phyloP scores from a whole-genome alignment of 768 basidiomycete species.

The Boletus sp. region DNA sequence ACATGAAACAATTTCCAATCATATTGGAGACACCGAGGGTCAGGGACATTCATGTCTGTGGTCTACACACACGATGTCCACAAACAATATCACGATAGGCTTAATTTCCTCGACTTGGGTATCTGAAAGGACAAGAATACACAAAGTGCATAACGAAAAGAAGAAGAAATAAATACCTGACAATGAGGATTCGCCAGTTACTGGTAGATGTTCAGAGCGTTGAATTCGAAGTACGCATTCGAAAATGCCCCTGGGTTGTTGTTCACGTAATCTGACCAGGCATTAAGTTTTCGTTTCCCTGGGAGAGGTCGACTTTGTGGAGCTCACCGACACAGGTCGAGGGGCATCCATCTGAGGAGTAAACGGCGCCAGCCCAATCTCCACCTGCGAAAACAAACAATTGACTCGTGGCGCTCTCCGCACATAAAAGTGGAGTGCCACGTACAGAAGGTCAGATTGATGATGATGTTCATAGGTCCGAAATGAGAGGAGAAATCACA shows the following conservation, averaged over 20 bases:
- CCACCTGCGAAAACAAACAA: slow-evolving; percentile 18
- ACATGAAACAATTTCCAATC: neutral
- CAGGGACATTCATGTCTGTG: neutral
- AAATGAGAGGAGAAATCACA: slow-evolving; percentile 18
- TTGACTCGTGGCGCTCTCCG: neutral
- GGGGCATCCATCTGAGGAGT: slow-evolving; percentile 23
- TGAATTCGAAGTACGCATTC: slow-evolving; percentile 25
- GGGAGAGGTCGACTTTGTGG: neutral
- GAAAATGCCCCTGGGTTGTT: slow-evolving; percentile 24
- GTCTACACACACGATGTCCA: neutral
- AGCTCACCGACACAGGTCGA: slow-evolving; percentile 27
- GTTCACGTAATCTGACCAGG: slow-evolving; percentile 48
- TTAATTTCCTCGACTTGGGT: neutral
- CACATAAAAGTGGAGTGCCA: neutral
- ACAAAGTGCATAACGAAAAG: no score
- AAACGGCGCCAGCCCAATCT: slow-evolving; percentile 28
- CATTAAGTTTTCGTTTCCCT: slow-evolving; percentile 26
- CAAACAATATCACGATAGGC: neutral
- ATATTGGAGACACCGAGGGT: neutral
- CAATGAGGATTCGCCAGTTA: neutral
- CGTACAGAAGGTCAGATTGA: slow-evolving; percentile 23
- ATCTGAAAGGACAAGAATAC: neutral
- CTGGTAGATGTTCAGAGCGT: slow-evolving; percentile 22
- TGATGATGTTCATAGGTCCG: slow-evolving; percentile 20
- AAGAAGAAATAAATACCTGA: no score